A percentile compares a stretch with the other conserved stretches of the same genome.
These are phyloP conservation scores for Scorias spongiosa DNA, from an alignment of 2,329 filamentous ascomycete genomes.

Conservation along the genomic window DNA sequence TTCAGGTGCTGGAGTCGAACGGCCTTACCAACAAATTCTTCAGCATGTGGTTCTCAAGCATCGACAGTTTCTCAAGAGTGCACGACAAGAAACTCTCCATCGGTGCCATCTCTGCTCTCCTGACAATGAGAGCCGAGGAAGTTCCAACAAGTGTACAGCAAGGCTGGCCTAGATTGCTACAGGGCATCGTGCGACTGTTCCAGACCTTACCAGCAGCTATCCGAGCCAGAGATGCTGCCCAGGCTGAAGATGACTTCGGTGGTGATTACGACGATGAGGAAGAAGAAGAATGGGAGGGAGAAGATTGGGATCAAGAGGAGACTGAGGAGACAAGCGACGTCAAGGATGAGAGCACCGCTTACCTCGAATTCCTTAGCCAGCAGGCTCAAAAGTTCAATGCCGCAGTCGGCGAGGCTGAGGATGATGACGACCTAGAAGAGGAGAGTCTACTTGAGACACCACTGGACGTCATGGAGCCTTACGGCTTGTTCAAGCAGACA, in stretches of 20 bases:
- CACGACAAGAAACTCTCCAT: conserved; percentile 99
- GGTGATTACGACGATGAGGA: conserved; percentile 50
- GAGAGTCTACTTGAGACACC: conserved; percentile 86
- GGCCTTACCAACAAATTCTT: conserved; percentile 99
- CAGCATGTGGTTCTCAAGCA: conserved; percentile 93
- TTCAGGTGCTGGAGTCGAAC: conserved; percentile 78
- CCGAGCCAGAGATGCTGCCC: conserved; percentile 83
- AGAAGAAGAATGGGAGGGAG: conserved; percentile 65
- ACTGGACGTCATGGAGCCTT: conserved; percentile 88
- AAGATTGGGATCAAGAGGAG: conserved; percentile 52
- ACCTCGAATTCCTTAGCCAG: conserved; percentile 88
- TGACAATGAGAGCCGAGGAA: conserved; percentile 64
- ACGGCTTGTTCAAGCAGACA: conserved; percentile 70
- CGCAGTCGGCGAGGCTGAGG: conserved; percentile 44
- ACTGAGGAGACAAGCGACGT: conserved; percentile 50
- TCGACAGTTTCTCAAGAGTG: conserved; percentile 81
- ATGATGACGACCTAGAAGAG: conserved; percentile 83
- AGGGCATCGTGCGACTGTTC: conserved; percentile 81
- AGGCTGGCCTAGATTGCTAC: conserved; percentile 84
- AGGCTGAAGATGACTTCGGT: conserved; percentile 67
- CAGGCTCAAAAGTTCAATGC: conserved; percentile 42
- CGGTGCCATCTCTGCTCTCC: conserved; percentile 73
- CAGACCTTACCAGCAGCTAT: conserved; percentile 75
- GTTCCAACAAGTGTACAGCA: conserved; percentile 86
- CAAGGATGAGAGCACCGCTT: conserved; percentile 83